Percentiles rank a stretch among this genome's conserved stretches.
Conservation (phyloP, 2,329 filamentous ascomycete genomes). For the Fusarium luffae region DNA sequence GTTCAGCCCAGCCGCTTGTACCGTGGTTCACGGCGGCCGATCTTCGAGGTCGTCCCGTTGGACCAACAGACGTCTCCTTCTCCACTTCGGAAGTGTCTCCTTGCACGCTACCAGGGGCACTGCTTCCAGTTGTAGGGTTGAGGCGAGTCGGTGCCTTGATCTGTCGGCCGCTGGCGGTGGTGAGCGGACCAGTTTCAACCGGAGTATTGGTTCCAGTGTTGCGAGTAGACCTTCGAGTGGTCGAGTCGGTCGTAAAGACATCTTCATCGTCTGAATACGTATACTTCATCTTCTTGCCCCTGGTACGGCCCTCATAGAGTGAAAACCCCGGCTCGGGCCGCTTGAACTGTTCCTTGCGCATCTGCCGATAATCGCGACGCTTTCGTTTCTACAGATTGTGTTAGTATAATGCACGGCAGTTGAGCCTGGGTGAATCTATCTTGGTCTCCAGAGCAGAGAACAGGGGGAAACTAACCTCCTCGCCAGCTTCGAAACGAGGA, state of each 20-base stretch:
- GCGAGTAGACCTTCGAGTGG: constrained; percentile 74
- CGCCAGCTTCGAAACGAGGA: constrained; percentile 90
- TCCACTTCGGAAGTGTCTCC: constrained; percentile 57
- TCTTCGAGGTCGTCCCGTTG: constrained; percentile 62
- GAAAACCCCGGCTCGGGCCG: constrained; percentile 91
- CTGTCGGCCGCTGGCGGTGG: constrained; percentile 89
- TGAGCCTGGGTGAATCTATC: not conserved
- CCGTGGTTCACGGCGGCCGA: constrained; percentile 62
- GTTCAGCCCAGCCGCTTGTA: constrained; percentile 60
- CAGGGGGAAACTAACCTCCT: constrained; percentile 72
- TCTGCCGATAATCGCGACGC: constrained; percentile 88
- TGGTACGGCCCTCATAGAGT: constrained; percentile 93
- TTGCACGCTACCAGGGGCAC: constrained; percentile 58
- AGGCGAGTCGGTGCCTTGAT: constrained; percentile 75
- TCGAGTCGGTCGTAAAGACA: constrained; percentile 74
- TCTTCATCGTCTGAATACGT: constrained; percentile 93
- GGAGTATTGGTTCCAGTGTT: constrained; percentile 81
- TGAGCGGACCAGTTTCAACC: constrained; percentile 70
- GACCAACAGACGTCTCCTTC: constrained; percentile 55
- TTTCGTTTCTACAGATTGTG: constrained; percentile 78
- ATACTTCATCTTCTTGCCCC: constrained; percentile 96
- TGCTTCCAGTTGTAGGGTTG: constrained; percentile 69
- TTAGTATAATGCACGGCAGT: constrained; percentile 27
- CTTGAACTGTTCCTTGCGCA: constrained; percentile 86
- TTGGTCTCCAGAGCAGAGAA: not conserved